These are phyloP conservation scores for Aechmea fasciata DNA, from an alignment of 176 grass and related monocot genomes.

Conservation along the genomic window DNA sequence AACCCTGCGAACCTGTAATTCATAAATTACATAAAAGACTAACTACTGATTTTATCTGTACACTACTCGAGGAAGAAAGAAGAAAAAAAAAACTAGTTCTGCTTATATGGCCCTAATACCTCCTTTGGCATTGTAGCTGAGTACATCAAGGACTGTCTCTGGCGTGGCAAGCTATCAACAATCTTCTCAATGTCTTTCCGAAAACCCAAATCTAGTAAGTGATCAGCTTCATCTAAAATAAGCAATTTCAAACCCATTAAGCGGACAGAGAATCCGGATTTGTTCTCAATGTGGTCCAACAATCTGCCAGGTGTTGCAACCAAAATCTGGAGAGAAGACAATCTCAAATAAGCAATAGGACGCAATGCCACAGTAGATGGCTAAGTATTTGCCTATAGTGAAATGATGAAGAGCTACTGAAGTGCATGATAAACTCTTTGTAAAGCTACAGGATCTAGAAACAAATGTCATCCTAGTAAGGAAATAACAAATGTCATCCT, in stretches of 20 bases:
- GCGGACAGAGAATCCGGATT: conserved; percentile 74
- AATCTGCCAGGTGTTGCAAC: conserved; percentile 89
- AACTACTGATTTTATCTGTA: not conserved
- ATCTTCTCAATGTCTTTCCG: conserved; percentile 91
- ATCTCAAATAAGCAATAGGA: not conserved
- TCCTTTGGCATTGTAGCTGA: conserved; percentile 93
- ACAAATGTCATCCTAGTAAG: not conserved
- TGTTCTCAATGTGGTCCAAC: conserved; percentile 94
- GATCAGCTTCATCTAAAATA: conserved; percentile 96
- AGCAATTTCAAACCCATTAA: conserved; percentile 96
- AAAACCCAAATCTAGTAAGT: conserved; percentile 90
- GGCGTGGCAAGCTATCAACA: conserved; percentile 86
- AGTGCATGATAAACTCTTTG: not conserved
- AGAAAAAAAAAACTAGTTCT: conserved; percentile 9
- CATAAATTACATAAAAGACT: conserved; percentile 9
- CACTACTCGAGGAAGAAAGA: not conserved
- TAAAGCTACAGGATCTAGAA: not conserved
- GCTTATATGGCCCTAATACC: conserved; percentile 23
- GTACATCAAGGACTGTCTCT: conserved; percentile 78
- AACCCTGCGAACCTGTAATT: conserved; percentile 64
- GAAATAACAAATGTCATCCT: too few relatives aligned
- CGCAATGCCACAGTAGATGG: not conserved
- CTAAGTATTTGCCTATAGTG: not conserved
- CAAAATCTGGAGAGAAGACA: conserved; percentile 52
- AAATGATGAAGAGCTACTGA: not conserved